A percentile compares a stretch with the other conserved stretches of the same genome.
These are phyloP conservation scores for Penicillium lividum DNA, from an alignment of 495 filamentous ascomycete genomes.

Conservation along the genomic window DNA sequence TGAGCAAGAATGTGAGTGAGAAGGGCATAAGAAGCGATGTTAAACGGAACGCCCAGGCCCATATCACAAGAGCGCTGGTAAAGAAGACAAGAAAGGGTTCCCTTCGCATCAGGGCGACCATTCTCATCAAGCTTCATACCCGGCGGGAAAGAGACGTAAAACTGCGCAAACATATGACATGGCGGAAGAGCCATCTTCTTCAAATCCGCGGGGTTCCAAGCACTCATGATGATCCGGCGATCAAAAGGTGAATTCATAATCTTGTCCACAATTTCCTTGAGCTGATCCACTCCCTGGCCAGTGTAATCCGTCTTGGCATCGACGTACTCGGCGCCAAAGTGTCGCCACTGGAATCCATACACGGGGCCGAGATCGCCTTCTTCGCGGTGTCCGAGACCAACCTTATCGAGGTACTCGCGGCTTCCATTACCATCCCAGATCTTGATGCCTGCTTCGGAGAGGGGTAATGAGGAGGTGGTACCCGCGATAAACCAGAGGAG, in stretches of 20 bases:
- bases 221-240: slow-evolving; percentile 81
- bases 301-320: slow-evolving; percentile 80
- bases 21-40: slow-evolving; percentile 91
- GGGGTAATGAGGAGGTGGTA: slow-evolving; percentile 71
- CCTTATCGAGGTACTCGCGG: slow-evolving; percentile 80
- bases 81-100: slow-evolving; percentile 76
- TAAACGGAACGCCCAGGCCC: slow-evolving; percentile 96
- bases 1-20: slow-evolving; percentile 92
- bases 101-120: slow-evolving; percentile 47
- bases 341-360: slow-evolving; percentile 98
- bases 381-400: slow-evolving; percentile 75
- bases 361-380: slow-evolving; percentile 93
- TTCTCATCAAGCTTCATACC: slow-evolving; percentile 33
- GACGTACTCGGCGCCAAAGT: slow-evolving; percentile 89
- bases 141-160: slow-evolving; percentile 83
- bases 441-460: slow-evolving; percentile 77
- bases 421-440: slow-evolving; percentile 99
- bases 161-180: slow-evolving; percentile 99
- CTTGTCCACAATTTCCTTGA: slow-evolving; percentile 82
- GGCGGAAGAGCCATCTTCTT: slow-evolving; percentile 91
- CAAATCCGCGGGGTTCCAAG: slow-evolving; percentile 91
- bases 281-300: slow-evolving; percentile 87
- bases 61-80: slow-evolving; percentile 97
- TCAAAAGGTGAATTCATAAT: slow-evolving; percentile 81
- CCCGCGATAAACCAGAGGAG: slow-evolving; percentile 96